Percentiles rank a stretch among this genome's conserved stretches.
Conservation (phyloP, 192 early-diverging fungal species). For the Gonapodya prolifera region DNA sequence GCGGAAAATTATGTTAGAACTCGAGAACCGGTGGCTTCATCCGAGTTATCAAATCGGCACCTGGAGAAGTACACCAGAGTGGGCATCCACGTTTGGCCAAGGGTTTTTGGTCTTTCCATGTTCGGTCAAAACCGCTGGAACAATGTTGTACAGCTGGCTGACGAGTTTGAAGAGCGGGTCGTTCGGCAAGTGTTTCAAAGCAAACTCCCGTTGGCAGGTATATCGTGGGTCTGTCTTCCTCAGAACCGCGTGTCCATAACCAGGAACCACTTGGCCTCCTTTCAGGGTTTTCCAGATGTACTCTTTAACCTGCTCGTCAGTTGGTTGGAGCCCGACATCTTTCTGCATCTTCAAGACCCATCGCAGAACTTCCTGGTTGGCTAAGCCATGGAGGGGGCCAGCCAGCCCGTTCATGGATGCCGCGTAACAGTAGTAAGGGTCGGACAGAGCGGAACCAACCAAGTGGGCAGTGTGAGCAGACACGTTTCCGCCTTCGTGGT, state of each 20-base stretch:
- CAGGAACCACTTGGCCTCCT: constrained; percentile 91
- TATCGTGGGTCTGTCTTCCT: constrained; percentile 96
- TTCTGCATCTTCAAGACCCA: constrained; percentile 91
- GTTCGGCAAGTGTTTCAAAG: constrained; percentile 91
- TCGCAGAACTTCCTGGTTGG: constrained; percentile 99
- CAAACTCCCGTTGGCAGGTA: constrained; percentile 96
- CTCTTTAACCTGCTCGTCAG: constrained; percentile 89
- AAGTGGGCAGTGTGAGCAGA: constrained; percentile 93
- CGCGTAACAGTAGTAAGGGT: constrained; percentile 95
- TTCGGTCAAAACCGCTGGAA: constrained; percentile 87
- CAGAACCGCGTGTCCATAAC: constrained; percentile 98
- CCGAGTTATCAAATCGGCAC: constrained; percentile 4
- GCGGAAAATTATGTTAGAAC: neutral
- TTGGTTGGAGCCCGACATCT: constrained; percentile 68
- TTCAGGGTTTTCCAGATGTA: constrained; percentile 95
- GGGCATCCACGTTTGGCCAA: constrained; percentile 99
- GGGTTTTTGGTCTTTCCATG: constrained; percentile 99
- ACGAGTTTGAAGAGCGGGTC: constrained; percentile 96
- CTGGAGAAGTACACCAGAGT: constrained; percentile 89
- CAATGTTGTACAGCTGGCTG: constrained; percentile 92
- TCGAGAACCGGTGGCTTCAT: neutral
- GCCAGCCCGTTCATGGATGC: constrained; percentile 95
- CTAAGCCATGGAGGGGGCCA: constrained; percentile 97
- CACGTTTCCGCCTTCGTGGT: constrained; percentile 99
- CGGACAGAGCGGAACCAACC: constrained; percentile 93